Conservation (phyloP, 345 rosid genomes). For the Euphorbia peplus region DNA sequence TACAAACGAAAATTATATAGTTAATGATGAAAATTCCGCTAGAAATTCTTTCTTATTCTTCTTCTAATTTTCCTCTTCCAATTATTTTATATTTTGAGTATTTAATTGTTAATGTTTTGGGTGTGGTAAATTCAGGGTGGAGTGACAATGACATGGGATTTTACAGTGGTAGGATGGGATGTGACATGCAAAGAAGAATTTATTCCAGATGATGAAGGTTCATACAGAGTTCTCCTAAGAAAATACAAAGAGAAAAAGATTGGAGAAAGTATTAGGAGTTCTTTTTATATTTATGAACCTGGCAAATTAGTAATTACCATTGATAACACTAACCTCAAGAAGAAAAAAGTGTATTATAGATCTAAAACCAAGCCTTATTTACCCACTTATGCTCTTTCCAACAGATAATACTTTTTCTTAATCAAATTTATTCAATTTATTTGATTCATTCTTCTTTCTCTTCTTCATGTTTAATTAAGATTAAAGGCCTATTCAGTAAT, state of each 20-base stretch:
- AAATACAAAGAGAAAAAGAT: constrained; percentile 27
- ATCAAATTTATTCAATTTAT: no score
- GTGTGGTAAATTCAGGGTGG: constrained; percentile 39
- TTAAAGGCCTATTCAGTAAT: no score
- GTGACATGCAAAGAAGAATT: constrained; percentile 52
- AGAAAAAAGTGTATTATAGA: constrained; percentile 46
- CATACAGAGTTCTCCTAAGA: constrained; percentile 40
- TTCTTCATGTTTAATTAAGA: neutral
- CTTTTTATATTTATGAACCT: constrained; percentile 51
- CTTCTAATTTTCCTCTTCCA: no score
- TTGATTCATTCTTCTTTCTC: neutral
- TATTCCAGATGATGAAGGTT: constrained; percentile 62
- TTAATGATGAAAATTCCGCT: no score
- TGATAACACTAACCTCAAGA: constrained; percentile 36
- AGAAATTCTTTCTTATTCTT: no score
- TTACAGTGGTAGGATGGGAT: constrained; percentile 53
- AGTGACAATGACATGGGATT: constrained; percentile 47
- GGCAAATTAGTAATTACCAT: constrained; percentile 49
- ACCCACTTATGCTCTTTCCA: constrained; percentile 28
- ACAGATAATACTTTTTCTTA: neutral
- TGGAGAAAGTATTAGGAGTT: constrained; percentile 40
- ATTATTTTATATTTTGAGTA: neutral
- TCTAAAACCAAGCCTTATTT: constrained; percentile 43
- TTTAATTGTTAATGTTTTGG: neutral
- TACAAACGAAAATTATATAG: no score